phyloP scores from a whole-genome alignment of 108 stramenopile genomes.

The Pelagomonas calceolata region DNA sequence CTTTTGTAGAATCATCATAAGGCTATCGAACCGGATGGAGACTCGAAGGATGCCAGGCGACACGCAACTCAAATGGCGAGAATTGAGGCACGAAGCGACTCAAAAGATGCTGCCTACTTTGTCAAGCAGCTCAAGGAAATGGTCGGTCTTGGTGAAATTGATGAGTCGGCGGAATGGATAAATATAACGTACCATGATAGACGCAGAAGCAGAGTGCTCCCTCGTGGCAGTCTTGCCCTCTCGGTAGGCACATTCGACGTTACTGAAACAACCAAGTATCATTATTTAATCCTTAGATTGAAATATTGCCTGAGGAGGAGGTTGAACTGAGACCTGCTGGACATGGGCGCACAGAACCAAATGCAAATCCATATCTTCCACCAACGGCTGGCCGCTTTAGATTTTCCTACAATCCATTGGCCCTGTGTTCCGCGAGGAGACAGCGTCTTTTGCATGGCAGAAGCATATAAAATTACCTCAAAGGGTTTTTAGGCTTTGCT shows the following conservation, averaged over 20 bases:
- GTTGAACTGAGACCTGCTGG: conserved; percentile 24
- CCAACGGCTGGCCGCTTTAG: conserved; percentile 34
- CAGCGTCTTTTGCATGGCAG: too few relatives aligned
- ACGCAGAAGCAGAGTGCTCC: not conserved
- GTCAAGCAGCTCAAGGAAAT: conserved; percentile 2
- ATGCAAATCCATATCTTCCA: conserved; percentile 37
- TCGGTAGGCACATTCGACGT: too few relatives aligned
- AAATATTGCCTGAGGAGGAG: conserved; percentile 31
- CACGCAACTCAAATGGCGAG: too few relatives aligned
- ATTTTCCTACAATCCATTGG: conserved; percentile 38
- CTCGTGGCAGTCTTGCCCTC: not conserved
- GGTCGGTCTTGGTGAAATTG: conserved; percentile 5
- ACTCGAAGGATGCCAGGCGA: too few relatives aligned
- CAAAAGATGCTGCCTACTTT: not conserved
- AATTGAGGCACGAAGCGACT: too few relatives aligned
- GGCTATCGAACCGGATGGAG: too few relatives aligned
- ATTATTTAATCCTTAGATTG: too few relatives aligned
- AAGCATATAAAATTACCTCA: too few relatives aligned
- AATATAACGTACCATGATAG: too few relatives aligned
- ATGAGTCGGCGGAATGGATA: not conserved
- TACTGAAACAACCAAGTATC: too few relatives aligned
- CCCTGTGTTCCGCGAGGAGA: conserved; percentile 21
- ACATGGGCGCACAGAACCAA: conserved; percentile 36
- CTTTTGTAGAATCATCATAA: too few relatives aligned
- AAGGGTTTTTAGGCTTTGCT: too few relatives aligned